Conservation (phyloP, 352 stramenopile species). For the Plasmopara muralis region DNA sequence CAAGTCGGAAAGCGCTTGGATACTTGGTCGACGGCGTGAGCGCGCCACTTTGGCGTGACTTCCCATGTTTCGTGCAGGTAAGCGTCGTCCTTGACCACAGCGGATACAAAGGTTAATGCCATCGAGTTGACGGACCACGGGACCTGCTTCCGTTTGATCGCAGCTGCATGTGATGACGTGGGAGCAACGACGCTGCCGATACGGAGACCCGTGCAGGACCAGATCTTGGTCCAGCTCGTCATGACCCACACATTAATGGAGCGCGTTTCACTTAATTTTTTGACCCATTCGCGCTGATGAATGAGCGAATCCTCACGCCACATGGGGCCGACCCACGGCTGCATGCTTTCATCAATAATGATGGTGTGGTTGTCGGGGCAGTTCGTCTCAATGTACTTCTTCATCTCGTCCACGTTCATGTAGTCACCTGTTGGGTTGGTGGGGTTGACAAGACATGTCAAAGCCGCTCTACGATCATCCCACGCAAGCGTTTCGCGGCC, state of each 20-base stretch:
- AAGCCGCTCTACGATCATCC: slow-evolving; percentile 58
- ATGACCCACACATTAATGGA: slow-evolving; percentile 89
- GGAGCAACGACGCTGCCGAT: slow-evolving; percentile 85
- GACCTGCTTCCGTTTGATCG: slow-evolving; percentile 89
- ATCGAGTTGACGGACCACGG: slow-evolving; percentile 90
- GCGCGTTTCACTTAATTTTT: slow-evolving; percentile 60
- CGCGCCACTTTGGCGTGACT: slow-evolving; percentile 74
- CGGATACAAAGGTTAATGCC: slow-evolving; percentile 80
- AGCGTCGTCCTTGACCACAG: slow-evolving; percentile 68
- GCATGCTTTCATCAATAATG: slow-evolving; percentile 90
- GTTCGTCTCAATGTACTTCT: slow-evolving; percentile 80
- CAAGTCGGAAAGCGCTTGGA: slow-evolving; percentile 56
- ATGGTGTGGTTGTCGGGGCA: slow-evolving; percentile 85
- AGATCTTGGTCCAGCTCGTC: slow-evolving; percentile 91
- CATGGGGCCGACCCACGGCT: slow-evolving; percentile 81
- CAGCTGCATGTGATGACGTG: slow-evolving; percentile 59
- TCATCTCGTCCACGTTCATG: slow-evolving; percentile 72
- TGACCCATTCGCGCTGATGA: slow-evolving; percentile 78
- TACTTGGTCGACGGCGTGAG: slow-evolving; percentile 45
- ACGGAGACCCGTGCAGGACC: slow-evolving; percentile 85
- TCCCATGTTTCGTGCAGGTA: slow-evolving; percentile 84
- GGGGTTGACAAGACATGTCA: slow-evolving; percentile 87
- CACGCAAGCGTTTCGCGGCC: slow-evolving; percentile 70
- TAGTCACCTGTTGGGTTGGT: slow-evolving; percentile 89
- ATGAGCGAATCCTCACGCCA: slow-evolving; percentile 86